phyloP scores from a whole-genome alignment of 2,329 filamentous ascomycete genomes.

The Colletotrichum tropicicola region DNA sequence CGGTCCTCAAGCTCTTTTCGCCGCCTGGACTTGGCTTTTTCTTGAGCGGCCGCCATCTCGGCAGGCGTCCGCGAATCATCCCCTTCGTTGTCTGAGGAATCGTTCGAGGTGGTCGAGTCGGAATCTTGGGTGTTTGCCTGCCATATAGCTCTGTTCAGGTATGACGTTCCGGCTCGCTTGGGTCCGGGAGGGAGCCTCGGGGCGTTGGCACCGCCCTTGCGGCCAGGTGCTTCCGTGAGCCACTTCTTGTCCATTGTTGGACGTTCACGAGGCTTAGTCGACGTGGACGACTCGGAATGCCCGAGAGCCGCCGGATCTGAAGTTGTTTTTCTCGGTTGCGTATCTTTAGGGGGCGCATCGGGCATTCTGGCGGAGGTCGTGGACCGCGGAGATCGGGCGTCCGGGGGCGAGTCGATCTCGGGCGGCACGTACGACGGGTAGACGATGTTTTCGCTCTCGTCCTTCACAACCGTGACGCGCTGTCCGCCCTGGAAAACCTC shows the following conservation, averaged over 20 bases:
- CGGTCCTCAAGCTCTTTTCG: constrained; percentile 35
- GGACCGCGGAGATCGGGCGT: background rate
- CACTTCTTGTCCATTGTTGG: constrained; percentile 33
- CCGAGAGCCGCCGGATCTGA: constrained; percentile 26
- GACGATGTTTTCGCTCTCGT: constrained; percentile 39
- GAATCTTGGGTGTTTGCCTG: constrained; percentile 30
- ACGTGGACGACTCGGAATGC: background rate
- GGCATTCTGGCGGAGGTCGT: background rate
- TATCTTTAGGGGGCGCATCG: background rate
- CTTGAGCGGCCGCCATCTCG: constrained; percentile 2
- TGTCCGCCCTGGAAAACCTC: constrained; percentile 36
- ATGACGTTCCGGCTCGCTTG: constrained; percentile 38
- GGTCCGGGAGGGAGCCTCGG: constrained; percentile 27
- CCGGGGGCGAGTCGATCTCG: constrained; percentile 32
- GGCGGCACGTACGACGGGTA: constrained; percentile 45
- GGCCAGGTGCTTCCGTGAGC: constrained; percentile 33
- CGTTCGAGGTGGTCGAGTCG: constrained; percentile 34
- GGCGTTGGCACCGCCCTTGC: constrained; percentile 25
- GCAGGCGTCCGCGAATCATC: background rate
- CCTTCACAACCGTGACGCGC: constrained; percentile 39
- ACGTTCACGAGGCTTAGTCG: background rate
- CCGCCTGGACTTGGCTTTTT: constrained; percentile 13
- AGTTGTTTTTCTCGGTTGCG: constrained; percentile 15
- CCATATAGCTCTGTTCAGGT: constrained; percentile 39
- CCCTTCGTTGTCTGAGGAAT: constrained; percentile 36